phyloP scores from a whole-genome alignment of 345 rosid species.

The Aegle marmelos region DNA sequence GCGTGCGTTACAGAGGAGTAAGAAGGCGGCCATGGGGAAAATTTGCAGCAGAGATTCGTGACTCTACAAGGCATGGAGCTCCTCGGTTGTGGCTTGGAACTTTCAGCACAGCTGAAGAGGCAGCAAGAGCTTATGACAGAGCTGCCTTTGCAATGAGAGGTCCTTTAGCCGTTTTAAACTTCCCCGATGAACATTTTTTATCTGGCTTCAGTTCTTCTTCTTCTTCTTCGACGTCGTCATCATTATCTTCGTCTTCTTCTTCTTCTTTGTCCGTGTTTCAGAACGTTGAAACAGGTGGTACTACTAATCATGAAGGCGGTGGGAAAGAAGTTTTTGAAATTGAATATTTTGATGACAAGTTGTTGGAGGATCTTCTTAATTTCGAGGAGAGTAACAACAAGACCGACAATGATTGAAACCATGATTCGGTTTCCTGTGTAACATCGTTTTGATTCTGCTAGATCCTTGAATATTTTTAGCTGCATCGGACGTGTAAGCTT shows the following conservation, averaged over 20 bases:
- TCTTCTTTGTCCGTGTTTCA: not conserved
- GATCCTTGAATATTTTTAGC: not conserved
- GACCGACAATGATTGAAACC: slow-evolving; percentile 15
- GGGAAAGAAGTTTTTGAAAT: slow-evolving; percentile 41
- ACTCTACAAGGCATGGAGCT: slow-evolving; percentile 59
- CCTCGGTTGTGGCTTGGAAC: slow-evolving; percentile 88
- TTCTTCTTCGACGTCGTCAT: slow-evolving; percentile 20
- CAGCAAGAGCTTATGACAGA: slow-evolving; percentile 79
- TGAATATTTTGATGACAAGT: slow-evolving; percentile 51
- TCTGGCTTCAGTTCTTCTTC: slow-evolving; percentile 5
- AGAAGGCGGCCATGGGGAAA: slow-evolving; percentile 84
- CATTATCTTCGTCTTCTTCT: not conserved
- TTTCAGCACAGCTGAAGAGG: slow-evolving; percentile 68
- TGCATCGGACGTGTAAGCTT: too few relatives aligned
- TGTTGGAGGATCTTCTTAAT: slow-evolving; percentile 57
- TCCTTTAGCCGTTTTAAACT: slow-evolving; percentile 63
- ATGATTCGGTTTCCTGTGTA: not conserved
- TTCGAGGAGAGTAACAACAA: slow-evolving; percentile 22
- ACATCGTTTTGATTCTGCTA: not conserved
- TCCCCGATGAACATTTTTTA: slow-evolving; percentile 57
- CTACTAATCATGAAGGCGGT: not conserved
- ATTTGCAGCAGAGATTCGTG: slow-evolving; percentile 86
- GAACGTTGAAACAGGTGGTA: slow-evolving; percentile 5
- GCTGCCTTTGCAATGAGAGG: slow-evolving; percentile 77
- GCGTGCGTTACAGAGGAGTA: slow-evolving; percentile 53